Percentiles rank a stretch among this genome's conserved stretches.
Conservation (phyloP, 495 filamentous ascomycete genomes). For the Terfezia boudieri region DNA sequence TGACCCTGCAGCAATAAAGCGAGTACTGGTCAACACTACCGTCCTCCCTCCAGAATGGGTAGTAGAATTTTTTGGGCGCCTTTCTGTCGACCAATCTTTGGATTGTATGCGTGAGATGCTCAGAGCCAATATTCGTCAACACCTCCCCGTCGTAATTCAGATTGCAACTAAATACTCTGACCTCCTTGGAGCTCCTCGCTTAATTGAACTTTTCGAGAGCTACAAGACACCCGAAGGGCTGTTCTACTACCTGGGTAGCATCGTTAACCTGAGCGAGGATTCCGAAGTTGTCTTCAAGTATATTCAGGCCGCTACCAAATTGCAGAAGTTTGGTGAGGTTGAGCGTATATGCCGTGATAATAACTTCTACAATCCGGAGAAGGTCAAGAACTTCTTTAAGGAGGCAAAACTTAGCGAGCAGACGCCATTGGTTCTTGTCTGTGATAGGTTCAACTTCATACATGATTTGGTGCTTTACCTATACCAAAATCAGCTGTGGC, state of each 20-base stretch:
- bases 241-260: slow-evolving; percentile 92
- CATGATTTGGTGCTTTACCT: slow-evolving; percentile 94
- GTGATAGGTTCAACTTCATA: slow-evolving; percentile 95
- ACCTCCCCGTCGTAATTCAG: slow-evolving; percentile 80
- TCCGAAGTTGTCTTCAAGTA: slow-evolving; percentile 97
- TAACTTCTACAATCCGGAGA: slow-evolving; percentile 83
- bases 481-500: slow-evolving; percentile 98
- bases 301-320: slow-evolving; percentile 84
- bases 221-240: slow-evolving; percentile 91
- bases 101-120: slow-evolving; percentile 95
- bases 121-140: slow-evolving; percentile 84
- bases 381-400: slow-evolving; percentile 99
- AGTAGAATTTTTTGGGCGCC: slow-evolving; percentile 70
- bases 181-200: slow-evolving; percentile 63
- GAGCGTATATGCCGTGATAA: slow-evolving; percentile 94
- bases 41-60: slow-evolving; percentile 72
- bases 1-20: slow-evolving; percentile 73
- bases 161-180: slow-evolving; percentile 96
- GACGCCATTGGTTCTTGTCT: slow-evolving; percentile 92
- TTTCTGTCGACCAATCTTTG: slow-evolving; percentile 83
- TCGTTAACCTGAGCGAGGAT: slow-evolving; percentile 93
- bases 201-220: slow-evolving; percentile 91
- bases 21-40: slow-evolving; percentile 56
- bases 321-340: slow-evolving; percentile 80
- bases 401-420: slow-evolving; percentile 83